These are phyloP conservation scores for Plasmodium knowlesi DNA, from an alignment of 169 alveolate species.

Conservation along the genomic window DNA sequence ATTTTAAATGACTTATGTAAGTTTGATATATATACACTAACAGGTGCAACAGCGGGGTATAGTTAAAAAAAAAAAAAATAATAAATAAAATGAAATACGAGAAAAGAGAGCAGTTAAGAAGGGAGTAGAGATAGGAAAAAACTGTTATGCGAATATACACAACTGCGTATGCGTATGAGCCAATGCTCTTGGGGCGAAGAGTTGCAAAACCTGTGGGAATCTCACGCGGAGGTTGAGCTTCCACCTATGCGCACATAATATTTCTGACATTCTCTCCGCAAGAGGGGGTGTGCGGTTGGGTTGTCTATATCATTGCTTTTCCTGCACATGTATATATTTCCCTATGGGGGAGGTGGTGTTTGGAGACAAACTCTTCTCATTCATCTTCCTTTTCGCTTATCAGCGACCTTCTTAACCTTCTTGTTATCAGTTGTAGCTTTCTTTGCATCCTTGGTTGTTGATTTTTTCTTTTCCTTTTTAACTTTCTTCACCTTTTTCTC, in stretches of 20 bases:
- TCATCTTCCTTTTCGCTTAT: constrained; percentile 58
- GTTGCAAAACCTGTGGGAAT: neutral
- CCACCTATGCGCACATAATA: neutral
- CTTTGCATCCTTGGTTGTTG: constrained; percentile 40
- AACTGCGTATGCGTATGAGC: neutral
- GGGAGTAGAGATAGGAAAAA: neutral
- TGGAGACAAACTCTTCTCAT: neutral
- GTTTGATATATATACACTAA: neutral
- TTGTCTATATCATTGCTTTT: constrained; percentile 1
- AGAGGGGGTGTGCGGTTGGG: neutral
- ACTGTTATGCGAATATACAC: neutral
- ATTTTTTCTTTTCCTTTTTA: constrained; percentile 57
- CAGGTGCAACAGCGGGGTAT: neutral
- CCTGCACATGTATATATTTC: neutral
- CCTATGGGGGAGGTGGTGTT: neutral
- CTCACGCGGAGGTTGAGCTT: neutral
- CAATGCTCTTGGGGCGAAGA: neutral
- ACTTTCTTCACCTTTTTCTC: constrained; percentile 76
- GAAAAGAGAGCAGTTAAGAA: neutral
- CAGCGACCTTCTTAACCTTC: constrained; percentile 36
- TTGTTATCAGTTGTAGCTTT: constrained; percentile 10
- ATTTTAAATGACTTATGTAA: neutral
- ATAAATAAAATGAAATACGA: too few species aligned
- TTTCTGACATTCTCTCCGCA: neutral
- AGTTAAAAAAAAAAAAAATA: constrained; percentile 1